Base-by-base conservation (phyloP, 2,329 filamentous ascomycete species). In the Aureobasidium sp. region DNA sequence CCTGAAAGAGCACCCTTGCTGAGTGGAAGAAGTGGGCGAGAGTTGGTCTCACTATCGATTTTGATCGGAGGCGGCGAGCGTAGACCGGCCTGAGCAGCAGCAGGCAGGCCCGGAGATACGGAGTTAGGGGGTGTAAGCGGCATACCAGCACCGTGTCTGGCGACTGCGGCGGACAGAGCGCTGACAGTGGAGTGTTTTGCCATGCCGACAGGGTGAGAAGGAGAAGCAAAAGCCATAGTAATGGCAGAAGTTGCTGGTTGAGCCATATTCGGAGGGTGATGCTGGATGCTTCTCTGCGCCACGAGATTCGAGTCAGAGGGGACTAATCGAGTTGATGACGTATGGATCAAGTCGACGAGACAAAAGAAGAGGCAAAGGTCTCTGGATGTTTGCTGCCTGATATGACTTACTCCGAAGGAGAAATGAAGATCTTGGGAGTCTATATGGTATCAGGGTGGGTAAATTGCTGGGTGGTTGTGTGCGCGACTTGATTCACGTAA, bases 81-180 rank as follows among this genome's bases (percentile, higher is more conserved):
- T 44, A 74, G 56, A 37, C 45, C 54, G 58, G 81, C 79, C 69
- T 85, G 86, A 16, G 47, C 47, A 66, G 86, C 81, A 56, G 90
- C 88, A 63, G 86, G 84, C 61, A 96, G 79, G 62, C 82, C 85
- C 44, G 91, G 91, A 57, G 90, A 96, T 68, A 96, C 90, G 71
- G 90, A 96, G 76, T 91, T 94, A 57, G 91, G 91, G 66, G 91
- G 91, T 68, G 91, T 96, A 59, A 87, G 89, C 65, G 95, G 82
- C 69, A 81, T 76, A 58, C 59, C 63, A 48, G 61, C 61, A 57
- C 62, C 62, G 54, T 64, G 61, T 54, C 63, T 63, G 56, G 58
- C 59, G 45, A 58, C 57, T 52, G 61, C 59, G 58, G 63, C 60
- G 19, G 35, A 49, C 14, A 54, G 25, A 12, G 12, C 24, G 41